Base-by-base conservation (phyloP, 1,139 yeast species). In the Zygosaccharomyces sapae region DNA sequence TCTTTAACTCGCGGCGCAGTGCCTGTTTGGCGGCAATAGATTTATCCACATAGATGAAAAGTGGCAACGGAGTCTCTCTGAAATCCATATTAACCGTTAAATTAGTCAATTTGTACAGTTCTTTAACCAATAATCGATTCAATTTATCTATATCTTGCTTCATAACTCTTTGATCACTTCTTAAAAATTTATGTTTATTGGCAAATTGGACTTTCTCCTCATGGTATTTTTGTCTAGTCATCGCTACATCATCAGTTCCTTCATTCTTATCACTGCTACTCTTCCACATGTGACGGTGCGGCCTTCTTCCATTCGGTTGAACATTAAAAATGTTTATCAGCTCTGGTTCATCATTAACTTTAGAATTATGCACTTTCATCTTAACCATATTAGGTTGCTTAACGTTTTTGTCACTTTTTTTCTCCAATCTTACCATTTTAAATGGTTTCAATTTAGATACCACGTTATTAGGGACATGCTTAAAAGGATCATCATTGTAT, bases 401-500 rank as follows among this genome's bases (percentile, higher is more conserved):
- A 30, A 47, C 37, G 18, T 39, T 45, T 30, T 45, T 36, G 12
- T 44, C 49, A 27, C 42, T 20, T 22, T 47, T 47, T 38, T 45
- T 53, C 22, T 55, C 56, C 13, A 55, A 42, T 22, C 50, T 49
- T 13, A 54, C 47, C 19, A 59, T 44, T 44, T 61, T 55, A 47
- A 60, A 65, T 1, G 68, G 67, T 37, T 53, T 57, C 33, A 66
- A 49, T 33, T 52, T 55, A 3, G 53, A 47, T 1, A 65, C 56
- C 3, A 63, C 53, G 16, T 55, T 52, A 36, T 56, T 55, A 4
- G 70, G 69, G 2, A 66, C 56, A 31, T 55, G 54, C 43, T 55
- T 57, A 43, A 65, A 63, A 4, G 67, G 51, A 9, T 56, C 52
- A 39, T 65, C 66, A 16, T 58, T 55, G 42, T 58, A 63, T 12